Base-by-base conservation (phyloP, 441 rosid genomes). In the Brassica balearica region DNA sequence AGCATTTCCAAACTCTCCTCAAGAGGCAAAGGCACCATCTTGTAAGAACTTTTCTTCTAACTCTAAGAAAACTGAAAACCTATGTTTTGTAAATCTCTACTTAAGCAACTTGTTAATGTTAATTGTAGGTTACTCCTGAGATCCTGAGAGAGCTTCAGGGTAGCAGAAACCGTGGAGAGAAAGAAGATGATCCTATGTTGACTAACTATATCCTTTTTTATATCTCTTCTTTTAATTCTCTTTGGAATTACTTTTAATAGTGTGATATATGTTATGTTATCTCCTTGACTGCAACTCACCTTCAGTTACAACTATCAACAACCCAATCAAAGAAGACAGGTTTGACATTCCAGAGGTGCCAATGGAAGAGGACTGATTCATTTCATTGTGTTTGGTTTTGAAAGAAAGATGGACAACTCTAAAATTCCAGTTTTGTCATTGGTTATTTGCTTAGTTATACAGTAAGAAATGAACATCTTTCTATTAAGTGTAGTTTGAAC, bases 341-440 rank as follows among this genome's bases (percentile, higher is more conserved):
- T 92, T 88, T 71, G 97, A 94, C 77, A 86, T 94, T 76, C 97
- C 98, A 14, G 94, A 94, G 9, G 95, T 94, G 51, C 97, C 96
- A 3, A 91, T 94, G 97, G 98, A 94, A 83, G 96, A 92, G 65
- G 97, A 92, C 82, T 92, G 83, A 90, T 80, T 51, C 32, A 55
- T 62, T 63, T 41, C 67, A 3, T 10, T n/a, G 56, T 23, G 25
- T 36, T 69, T 63, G 59, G 56, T 17, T 14, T 59, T 65, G 46
- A 11, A 29, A 56, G 23, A 20, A 27, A 6, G 5, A 8, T 51
- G 56, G 63, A 20, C 6, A 14, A 27, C 36, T 60, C n/a, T 27
- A 36, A 55, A 53, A 43, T 22, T 22, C 36, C 69, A 55, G 53
- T 70, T 71, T 77, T 77, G 66, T 38, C 62, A 41, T 58, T 43